A percentile compares a stretch with the other conserved stretches of the same genome.
These are phyloP conservation scores for Melastoma malabathricum DNA, from an alignment of 345 rosid genomes.

Conservation along the genomic window DNA sequence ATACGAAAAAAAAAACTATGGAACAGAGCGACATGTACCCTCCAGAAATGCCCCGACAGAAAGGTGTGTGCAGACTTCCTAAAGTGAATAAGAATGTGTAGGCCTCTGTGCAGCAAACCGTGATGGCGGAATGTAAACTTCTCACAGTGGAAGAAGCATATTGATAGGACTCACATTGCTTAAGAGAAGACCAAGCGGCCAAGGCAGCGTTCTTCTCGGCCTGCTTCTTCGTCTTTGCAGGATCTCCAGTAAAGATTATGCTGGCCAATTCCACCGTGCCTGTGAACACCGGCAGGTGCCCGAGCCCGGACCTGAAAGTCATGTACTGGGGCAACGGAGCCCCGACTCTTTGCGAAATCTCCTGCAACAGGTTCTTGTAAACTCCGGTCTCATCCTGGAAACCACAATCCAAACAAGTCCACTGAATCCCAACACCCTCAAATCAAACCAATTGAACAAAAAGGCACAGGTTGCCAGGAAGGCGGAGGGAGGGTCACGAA, in stretches of 20 bases:
- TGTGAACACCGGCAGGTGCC: conserved; percentile 89
- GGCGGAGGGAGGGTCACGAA: conserved; percentile 13
- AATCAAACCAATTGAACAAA: neutral
- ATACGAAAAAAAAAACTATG: no score
- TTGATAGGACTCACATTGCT: conserved; percentile 49
- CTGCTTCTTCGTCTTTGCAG: conserved; percentile 95
- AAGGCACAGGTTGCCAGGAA: neutral
- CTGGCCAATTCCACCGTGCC: conserved; percentile 91
- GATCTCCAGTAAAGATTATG: conserved; percentile 72
- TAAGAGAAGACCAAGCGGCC: conserved; percentile 94
- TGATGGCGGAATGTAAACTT: no score
- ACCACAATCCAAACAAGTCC: neutral
- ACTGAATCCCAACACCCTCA: neutral
- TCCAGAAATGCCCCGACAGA: no score
- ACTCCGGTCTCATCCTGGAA: conserved; percentile 97
- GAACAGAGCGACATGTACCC: no score
- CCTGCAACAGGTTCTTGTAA: conserved; percentile 92
- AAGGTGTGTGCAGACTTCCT: no score
- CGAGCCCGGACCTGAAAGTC: conserved; percentile 90
- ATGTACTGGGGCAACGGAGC: conserved; percentile 84
- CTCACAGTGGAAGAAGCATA: no score
- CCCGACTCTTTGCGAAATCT: conserved; percentile 89
- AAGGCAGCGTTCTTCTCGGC: conserved; percentile 99
- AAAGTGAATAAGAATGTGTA: no score
- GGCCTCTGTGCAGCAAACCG: no score